Conservation (phyloP, 176 grass and related monocot species). For the Musa beccarii region DNA sequence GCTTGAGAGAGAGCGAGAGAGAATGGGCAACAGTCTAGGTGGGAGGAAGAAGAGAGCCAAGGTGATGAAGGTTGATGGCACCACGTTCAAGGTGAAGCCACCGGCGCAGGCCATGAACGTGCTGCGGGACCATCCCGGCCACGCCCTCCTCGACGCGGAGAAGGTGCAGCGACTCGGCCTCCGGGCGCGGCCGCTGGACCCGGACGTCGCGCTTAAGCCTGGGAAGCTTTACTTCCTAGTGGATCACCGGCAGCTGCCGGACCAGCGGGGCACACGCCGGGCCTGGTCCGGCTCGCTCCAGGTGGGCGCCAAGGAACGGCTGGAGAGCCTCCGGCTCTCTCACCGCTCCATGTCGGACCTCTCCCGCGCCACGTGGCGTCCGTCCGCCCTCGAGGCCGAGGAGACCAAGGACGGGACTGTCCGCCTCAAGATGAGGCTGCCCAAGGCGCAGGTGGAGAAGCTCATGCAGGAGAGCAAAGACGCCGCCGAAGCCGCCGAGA, state of each 20-base stretch:
- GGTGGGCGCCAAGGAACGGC: not conserved
- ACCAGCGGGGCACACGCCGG: not conserved
- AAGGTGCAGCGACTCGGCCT: not conserved
- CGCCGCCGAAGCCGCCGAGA: conserved; percentile 39
- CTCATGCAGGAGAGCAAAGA: conserved; percentile 59
- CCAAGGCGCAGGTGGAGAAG: conserved; percentile 57
- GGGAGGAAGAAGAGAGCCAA: conserved; percentile 4
- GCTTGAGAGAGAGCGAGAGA: not conserved
- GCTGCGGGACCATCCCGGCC: not conserved
- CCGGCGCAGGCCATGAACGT: not conserved
- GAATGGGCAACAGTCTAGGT: conserved; percentile 1
- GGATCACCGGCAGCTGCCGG: not conserved
- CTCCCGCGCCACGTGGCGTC: not conserved
- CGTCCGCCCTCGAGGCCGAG: not conserved
- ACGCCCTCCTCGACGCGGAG: conserved; percentile 1
- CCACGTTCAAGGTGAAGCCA: not conserved
- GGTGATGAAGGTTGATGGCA: conserved; percentile 16
- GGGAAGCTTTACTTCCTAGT: conserved; percentile 11
- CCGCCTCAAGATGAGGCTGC: conserved; percentile 41
- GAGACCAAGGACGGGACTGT: not conserved
- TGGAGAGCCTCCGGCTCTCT: conserved; percentile 13
- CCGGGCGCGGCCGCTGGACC: not conserved
- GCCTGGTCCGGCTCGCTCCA: conserved; percentile 13
- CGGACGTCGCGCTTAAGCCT: conserved; percentile 1
- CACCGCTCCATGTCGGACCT: conserved; percentile 12